Percentiles rank a stretch among this genome's conserved stretches.
Evolutionary conservation across 2,329 filamentous ascomycete species (phyloP).

Genomic region (Aspergillus candidus): DNA sequence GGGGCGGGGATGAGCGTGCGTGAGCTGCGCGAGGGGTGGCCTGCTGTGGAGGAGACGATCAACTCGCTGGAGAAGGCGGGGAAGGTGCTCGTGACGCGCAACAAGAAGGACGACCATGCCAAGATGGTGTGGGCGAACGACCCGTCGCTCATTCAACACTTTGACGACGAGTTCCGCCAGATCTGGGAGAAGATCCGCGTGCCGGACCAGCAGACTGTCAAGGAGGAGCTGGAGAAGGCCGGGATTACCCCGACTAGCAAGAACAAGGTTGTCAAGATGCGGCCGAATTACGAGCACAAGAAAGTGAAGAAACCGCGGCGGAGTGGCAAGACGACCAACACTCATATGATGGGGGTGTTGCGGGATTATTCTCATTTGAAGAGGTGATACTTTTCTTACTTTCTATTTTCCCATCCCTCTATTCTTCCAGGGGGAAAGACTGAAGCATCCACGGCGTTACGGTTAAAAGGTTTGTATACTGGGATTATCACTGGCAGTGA

Average conservation of each 20-base stretch:
- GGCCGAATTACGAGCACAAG: conserved; percentile 55
- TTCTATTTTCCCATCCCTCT: no score
- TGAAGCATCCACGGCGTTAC: no score
- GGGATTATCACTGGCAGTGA: no score
- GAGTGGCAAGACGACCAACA: conserved; percentile 76
- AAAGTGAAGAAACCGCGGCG: conserved; percentile 69
- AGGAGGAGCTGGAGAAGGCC: conserved; percentile 67
- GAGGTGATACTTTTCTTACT: conserved; percentile 10
- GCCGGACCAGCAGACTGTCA: conserved; percentile 69
- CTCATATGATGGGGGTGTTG: conserved; percentile 76
- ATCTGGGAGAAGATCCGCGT: conserved; percentile 80
- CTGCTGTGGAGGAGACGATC: conserved; percentile 72
- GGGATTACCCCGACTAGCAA: conserved; percentile 81
- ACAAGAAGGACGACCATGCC: conserved; percentile 85
- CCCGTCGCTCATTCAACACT: conserved; percentile 63
- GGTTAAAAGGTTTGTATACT: no score
- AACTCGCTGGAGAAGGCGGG: conserved; percentile 70
- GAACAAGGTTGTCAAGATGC: conserved; percentile 59
- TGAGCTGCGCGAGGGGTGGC: conserved; percentile 95
- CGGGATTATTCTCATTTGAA: conserved; percentile 61
- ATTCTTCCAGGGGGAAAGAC: no score
- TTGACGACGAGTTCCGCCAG: conserved; percentile 75
- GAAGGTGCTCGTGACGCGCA: conserved; percentile 76
- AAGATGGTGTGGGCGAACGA: conserved; percentile 88
- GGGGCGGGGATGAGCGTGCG: conserved; percentile 76